phyloP scores from a whole-genome alignment of 192 early-diverging fungal species.

The Phlyctochytrium planicorne region DNA sequence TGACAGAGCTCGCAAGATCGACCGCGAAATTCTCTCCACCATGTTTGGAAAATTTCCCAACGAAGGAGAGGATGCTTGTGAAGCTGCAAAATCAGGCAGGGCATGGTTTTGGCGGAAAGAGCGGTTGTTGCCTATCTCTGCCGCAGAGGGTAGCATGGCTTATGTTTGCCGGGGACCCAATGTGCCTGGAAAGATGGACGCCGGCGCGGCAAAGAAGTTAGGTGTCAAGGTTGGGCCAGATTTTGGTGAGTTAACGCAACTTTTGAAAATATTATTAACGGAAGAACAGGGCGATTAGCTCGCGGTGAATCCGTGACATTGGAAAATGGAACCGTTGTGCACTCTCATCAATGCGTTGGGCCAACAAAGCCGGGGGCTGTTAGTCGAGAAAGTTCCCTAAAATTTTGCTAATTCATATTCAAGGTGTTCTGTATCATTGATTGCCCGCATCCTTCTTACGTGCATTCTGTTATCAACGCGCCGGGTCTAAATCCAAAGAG shows the following conservation, averaged over 20 bases:
- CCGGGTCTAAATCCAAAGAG: no score
- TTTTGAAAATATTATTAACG: no score
- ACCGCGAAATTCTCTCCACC: background rate
- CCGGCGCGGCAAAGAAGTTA: constrained; percentile 50
- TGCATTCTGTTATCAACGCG: no score
- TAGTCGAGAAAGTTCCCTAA: constrained; percentile 14
- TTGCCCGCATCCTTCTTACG: constrained; percentile 35
- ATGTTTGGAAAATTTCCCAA: background rate
- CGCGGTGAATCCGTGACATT: constrained; percentile 57
- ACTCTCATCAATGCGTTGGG: constrained; percentile 68
- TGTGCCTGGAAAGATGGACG: constrained; percentile 72
- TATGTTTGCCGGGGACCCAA: constrained; percentile 72
- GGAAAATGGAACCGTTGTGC: constrained; percentile 65
- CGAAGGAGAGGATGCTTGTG: background rate
- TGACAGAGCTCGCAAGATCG: background rate
- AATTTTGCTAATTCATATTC: background rate
- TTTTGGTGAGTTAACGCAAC: constrained; percentile 49
- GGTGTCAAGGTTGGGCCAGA: constrained; percentile 59
- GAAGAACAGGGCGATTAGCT: no score
- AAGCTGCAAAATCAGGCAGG: background rate
- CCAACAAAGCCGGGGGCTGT: constrained; percentile 58
- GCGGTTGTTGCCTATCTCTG: background rate
- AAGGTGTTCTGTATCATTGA: constrained; percentile 41
- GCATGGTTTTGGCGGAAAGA: no score
- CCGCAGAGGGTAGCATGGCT: constrained; percentile 33